A percentile compares a stretch with the other conserved stretches of the same genome.
phyloP scores from a whole-genome alignment of 805 yeast species.

The Dipodascopsis uninucleata region DNA sequence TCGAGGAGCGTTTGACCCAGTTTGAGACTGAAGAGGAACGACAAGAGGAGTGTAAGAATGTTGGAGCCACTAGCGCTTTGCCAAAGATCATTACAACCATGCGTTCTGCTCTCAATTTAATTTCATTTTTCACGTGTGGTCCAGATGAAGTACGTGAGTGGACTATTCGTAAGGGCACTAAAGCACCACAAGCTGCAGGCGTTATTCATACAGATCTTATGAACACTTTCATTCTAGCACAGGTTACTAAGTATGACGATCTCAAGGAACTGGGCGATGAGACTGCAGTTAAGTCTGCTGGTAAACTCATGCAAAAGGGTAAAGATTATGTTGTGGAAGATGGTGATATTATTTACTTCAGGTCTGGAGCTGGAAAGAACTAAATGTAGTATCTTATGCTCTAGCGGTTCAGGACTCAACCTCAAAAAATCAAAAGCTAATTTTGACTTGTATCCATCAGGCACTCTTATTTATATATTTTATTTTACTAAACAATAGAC shows the following conservation, averaged over 20 bases:
- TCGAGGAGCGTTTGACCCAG: conserved; percentile 86
- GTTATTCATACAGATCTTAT: conserved; percentile 94
- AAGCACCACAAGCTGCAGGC: conserved; percentile 99
- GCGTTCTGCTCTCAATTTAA: conserved; percentile 82
- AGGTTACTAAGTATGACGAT: conserved; percentile 82
- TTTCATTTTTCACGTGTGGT: conserved; percentile 94
- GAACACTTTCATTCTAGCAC: conserved; percentile 92
- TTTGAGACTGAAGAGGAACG: conserved; percentile 83
- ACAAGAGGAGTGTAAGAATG: conserved; percentile 65
- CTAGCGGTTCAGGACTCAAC: too few species aligned
- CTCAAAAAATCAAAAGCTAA: too few species aligned
- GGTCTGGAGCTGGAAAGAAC: conserved; percentile 86
- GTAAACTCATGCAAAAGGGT: conserved; percentile 88
- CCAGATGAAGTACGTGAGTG: conserved; percentile 96
- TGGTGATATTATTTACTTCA: conserved; percentile 86
- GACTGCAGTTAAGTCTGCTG: conserved; percentile 74
- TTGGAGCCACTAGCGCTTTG: conserved; percentile 74
- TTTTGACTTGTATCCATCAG: too few species aligned
- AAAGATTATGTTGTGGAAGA: conserved; percentile 93
- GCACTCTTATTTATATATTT: background rate
- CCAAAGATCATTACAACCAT: conserved; percentile 82
- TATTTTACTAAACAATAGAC: too few species aligned
- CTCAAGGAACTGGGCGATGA: conserved; percentile 76
- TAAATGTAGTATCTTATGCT: conserved; percentile 34
- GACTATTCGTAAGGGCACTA: conserved; percentile 88